Evolutionary conservation across 148 eudicot genomes (phyloP).

Genomic region (Linanthus parryae): DNA sequence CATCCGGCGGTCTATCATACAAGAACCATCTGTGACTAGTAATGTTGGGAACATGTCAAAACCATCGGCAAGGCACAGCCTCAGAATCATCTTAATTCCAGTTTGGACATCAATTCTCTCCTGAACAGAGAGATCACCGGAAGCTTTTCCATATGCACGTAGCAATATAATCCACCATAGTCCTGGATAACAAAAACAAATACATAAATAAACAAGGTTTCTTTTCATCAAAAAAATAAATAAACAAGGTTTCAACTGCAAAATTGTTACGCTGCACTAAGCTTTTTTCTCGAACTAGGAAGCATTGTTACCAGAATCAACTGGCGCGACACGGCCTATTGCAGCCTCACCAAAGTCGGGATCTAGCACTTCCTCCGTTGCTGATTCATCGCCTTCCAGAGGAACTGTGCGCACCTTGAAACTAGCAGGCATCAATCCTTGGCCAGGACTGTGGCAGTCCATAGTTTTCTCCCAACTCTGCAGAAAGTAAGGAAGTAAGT

Average conservation of each 20-base stretch:
- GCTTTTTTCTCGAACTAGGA: too few species aligned
- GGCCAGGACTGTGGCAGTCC: slow-evolving; percentile 61
- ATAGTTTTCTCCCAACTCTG: slow-evolving; percentile 67
- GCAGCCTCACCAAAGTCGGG: slow-evolving; percentile 64
- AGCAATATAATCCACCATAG: slow-evolving; percentile 57
- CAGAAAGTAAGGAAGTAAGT: background rate
- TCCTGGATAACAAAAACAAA: too few species aligned
- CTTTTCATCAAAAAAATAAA: too few species aligned
- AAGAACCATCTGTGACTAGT: slow-evolving; percentile 55
- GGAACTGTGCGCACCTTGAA: slow-evolving; percentile 42
- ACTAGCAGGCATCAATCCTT: slow-evolving; percentile 62
- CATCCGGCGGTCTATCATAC: slow-evolving; percentile 65
- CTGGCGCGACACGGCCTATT: slow-evolving; percentile 58
- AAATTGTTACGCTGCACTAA: too few species aligned
- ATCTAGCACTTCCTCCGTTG: slow-evolving; percentile 44
- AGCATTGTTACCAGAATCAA: slow-evolving; percentile 62
- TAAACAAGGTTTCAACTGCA: too few species aligned
- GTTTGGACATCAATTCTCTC: slow-evolving; percentile 63
- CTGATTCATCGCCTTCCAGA: slow-evolving; percentile 36
- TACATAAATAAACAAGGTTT: too few species aligned
- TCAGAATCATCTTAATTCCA: slow-evolving; percentile 53
- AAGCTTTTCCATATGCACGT: slow-evolving; percentile 48
- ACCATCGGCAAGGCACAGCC: slow-evolving; percentile 53
- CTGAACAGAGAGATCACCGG: slow-evolving; percentile 50
- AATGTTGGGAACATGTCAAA: slow-evolving; percentile 60